Evolutionary conservation across 441 rosid species (phyloP).

Genomic region (Pelargonium australe): DNA sequence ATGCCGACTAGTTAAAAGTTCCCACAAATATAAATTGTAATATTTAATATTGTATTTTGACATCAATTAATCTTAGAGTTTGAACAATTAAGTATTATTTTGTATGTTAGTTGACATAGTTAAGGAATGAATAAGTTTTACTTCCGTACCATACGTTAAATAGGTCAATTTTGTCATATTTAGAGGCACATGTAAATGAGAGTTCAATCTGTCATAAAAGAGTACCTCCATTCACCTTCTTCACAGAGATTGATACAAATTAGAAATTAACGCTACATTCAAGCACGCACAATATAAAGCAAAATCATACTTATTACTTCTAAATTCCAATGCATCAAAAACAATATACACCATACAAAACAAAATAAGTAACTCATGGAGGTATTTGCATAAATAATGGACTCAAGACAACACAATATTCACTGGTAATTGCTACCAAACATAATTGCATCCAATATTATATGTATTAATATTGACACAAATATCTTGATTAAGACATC

Average conservation of each 20-base stretch:
- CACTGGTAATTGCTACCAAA: not conserved
- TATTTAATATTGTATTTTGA: no score
- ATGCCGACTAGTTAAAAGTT: no score
- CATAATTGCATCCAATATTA: not conserved
- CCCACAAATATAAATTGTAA: no score
- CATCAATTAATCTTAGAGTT: no score
- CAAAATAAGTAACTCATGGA: not conserved
- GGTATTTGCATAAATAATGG: not conserved
- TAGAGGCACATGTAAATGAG: no score
- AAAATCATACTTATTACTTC: not conserved
- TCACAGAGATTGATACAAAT: not conserved
- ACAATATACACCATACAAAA: not conserved
- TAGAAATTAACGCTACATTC: not conserved
- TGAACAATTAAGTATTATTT: no score
- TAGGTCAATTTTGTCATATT: no score
- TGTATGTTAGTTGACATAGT: no score
- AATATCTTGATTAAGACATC: not conserved
- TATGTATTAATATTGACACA: not conserved
- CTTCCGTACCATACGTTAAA: no score
- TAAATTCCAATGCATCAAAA: conserved; percentile 1
- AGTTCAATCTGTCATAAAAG: no score
- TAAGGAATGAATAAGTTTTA: no score
- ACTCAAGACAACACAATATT: not conserved
- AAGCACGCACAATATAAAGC: not conserved
- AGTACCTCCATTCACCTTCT: not conserved